Evolutionary conservation across 1,139 yeast genomes (phyloP), one percentile per base, ranked within the genome.

Genomic region (Candida sanyaensis): DNA sequence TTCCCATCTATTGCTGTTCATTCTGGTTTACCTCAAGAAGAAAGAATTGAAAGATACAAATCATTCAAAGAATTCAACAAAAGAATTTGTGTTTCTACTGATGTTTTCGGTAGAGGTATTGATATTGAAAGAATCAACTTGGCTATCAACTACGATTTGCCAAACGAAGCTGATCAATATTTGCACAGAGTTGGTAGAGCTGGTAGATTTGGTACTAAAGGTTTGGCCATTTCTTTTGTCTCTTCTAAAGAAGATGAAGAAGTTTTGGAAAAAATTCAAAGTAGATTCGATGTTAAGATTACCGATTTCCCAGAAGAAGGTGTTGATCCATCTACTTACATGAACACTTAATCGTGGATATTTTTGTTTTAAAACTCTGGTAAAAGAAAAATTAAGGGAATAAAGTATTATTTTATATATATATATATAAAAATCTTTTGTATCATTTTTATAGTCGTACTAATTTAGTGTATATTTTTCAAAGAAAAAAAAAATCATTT

Each of bases 171-270:
- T 55, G 99, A 93, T 73, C 97, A 93, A 74, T 93, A 93, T 75
- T 83, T 93, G 68, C 99, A 93, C 79, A 89, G 99, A 78, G 99
- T 93, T 54, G 99, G 99, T 68, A 91, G 99, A 84, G 99, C 99
- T 60, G 99, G 99, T 75, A 91, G 99, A 81, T 93, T 93, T 64
- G 99, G 99, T 79, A 93, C 99, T 68, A 93, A 93, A 78, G 99
- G 99, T 76, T 84, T 93, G 63, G 96, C 97, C 47, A 81, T 93
- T 53, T 90, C 97, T 44, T 88, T 93, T 60, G 96, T 93, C 48
- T 81, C 96, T 37, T 78, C 84, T 51, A 87, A 84, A 61, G 95
- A 86, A 56, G 99, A 93, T 65, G 91, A 90, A 70, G 90, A 87
- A 74, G 89, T 92, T 46, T 81, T 95, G 70, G 90, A 83, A 64